Evolutionary conservation across 2,329 filamentous ascomycete genomes (phyloP).

Genomic region (Penicillium digitatum): DNA sequence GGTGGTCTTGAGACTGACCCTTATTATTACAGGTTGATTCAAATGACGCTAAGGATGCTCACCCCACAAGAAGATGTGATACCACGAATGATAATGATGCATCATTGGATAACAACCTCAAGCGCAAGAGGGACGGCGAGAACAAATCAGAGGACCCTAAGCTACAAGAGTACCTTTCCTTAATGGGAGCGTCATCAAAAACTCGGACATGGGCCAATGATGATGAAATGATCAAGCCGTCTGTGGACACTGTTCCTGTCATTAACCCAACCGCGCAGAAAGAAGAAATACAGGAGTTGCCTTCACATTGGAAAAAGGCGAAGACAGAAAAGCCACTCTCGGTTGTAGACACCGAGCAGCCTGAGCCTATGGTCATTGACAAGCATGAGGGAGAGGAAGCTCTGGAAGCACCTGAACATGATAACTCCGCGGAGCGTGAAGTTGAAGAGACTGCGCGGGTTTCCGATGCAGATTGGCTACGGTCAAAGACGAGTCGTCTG

Average conservation of each 20-base stretch:
- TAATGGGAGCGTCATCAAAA: slow-evolving; percentile 69
- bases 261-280: slow-evolving; percentile 23
- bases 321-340: slow-evolving; percentile 53
- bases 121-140: slow-evolving; percentile 48
- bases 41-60: slow-evolving; percentile 28
- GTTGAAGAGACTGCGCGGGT: slow-evolving; percentile 36
- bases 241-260: slow-evolving; percentile 17
- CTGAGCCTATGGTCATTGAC: slow-evolving; percentile 28
- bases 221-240: slow-evolving; percentile 35
- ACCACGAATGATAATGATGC: slow-evolving; percentile 17
- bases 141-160: slow-evolving; percentile 69
- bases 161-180: slow-evolving; percentile 77
- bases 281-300: slow-evolving; percentile 32
- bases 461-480: slow-evolving; percentile 85
- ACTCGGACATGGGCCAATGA: slow-evolving; percentile 61
- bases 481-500: slow-evolving; percentile 79
- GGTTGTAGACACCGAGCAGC: slow-evolving; percentile 2
- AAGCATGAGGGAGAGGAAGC: slow-evolving; percentile 18
- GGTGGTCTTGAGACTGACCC: slow-evolving; percentile 42
- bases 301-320: slow-evolving; percentile 42
- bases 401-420: slow-evolving; percentile 15
- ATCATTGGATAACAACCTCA: slow-evolving; percentile 30
- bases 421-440: slow-evolving; percentile 21
- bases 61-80: slow-evolving; percentile 24
- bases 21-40: slow-evolving; percentile 40